Conservation (phyloP, 352 stramenopile genomes). For the Phytophthora pini region DNA sequence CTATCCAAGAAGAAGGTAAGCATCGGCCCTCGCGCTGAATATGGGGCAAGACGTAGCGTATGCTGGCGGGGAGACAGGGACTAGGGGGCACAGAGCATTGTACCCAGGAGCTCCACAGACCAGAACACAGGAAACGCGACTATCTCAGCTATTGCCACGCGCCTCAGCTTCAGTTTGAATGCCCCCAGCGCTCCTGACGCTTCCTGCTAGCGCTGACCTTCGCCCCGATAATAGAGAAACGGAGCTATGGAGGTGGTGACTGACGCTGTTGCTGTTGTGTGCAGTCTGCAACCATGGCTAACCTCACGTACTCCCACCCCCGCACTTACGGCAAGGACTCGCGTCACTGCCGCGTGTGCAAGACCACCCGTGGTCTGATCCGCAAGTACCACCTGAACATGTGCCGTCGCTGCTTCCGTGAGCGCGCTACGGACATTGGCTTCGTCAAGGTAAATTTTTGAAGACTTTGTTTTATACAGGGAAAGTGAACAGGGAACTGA, state of each 20-base stretch:
- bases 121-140: constrained; percentile 3
- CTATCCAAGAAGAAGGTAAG: constrained; percentile 88
- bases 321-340: constrained; percentile 92
- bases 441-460: constrained; percentile 91
- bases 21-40: constrained; percentile 8
- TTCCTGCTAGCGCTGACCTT: constrained; percentile 4
- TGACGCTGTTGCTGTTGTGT: constrained; percentile 32
- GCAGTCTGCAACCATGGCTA: constrained; percentile 87
- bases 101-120: neutral
- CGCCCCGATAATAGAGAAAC: neutral
- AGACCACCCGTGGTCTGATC: constrained; percentile 93
- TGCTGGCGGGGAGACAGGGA: constrained; percentile 2
- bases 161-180: no score
- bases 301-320: constrained; percentile 89
- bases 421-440: constrained; percentile 94
- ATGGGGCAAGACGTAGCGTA: constrained; percentile 1
- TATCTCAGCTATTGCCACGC: neutral
- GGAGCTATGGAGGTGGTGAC: neutral
- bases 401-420: constrained; percentile 97
- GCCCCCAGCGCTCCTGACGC: neutral
- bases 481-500: constrained; percentile 1
- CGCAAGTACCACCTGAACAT: constrained; percentile 97
- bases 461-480: neutral
- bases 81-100: constrained; percentile 2
- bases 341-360: constrained; percentile 91